Percentiles rank a stretch among this genome's conserved stretches.
Evolutionary conservation across 75 land plant species (phyloP).

Genomic region (Ceratopteris richardii): DNA sequence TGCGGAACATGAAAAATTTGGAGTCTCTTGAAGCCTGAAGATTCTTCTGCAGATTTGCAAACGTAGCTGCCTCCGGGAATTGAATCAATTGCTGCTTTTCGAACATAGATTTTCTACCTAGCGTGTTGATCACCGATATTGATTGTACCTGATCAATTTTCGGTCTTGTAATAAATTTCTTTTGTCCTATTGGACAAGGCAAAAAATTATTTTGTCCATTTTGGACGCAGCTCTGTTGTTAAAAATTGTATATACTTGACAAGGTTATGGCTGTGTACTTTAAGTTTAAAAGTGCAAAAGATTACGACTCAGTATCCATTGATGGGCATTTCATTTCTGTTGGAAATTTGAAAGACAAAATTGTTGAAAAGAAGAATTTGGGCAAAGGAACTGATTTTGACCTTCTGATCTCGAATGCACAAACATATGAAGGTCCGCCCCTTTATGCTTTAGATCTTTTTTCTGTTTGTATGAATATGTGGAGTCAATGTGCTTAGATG

Average conservation of each 20-base stretch:
- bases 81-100: too few relatives aligned
- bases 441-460: neutral
- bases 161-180: too few relatives aligned
- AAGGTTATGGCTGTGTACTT: constrained; percentile 71
- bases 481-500: too few relatives aligned
- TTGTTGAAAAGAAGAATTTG: constrained; percentile 88
- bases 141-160: too few relatives aligned
- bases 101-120: too few relatives aligned
- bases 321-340: constrained; percentile 86
- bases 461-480: neutral
- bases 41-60: too few relatives aligned
- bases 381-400: constrained; percentile 84
- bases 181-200: too few relatives aligned
- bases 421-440: constrained; percentile 87
- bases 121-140: too few relatives aligned
- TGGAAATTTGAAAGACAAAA: constrained; percentile 74
- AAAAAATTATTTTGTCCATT: too few relatives aligned
- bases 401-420: constrained; percentile 85
- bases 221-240: neutral
- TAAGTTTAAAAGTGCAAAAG: constrained; percentile 98
- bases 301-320: constrained; percentile 67
- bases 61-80: too few relatives aligned
- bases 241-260: constrained; percentile 6
- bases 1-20: too few relatives aligned
- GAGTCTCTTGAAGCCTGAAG: too few relatives aligned